These are phyloP conservation scores for Bruguiera gymnorhiza DNA, from an alignment of 345 rosid species.

Conservation along the genomic window DNA sequence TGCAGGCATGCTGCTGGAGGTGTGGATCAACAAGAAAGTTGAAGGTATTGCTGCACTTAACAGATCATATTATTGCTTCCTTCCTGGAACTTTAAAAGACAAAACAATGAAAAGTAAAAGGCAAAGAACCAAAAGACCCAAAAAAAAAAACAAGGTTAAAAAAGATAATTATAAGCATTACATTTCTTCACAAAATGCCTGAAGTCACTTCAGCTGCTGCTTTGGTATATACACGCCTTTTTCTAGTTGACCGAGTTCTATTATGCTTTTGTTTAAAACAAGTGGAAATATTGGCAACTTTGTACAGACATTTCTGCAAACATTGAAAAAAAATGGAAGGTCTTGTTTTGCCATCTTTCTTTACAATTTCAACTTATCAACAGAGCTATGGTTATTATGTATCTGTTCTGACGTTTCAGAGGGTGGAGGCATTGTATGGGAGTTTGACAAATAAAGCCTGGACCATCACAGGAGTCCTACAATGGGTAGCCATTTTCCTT, in stretches of 20 bases:
- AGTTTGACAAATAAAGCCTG: conserved; percentile 45
- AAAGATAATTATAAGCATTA: neutral
- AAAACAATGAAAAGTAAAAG: neutral
- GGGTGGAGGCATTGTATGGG: conserved; percentile 62
- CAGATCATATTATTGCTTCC: neutral
- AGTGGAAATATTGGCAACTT: neutral
- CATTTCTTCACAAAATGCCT: neutral
- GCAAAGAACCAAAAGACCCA: neutral
- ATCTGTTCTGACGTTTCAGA: conserved; percentile 32
- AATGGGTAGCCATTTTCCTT: too few relatives aligned
- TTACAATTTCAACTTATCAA: neutral
- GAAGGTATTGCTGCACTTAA: conserved; percentile 43
- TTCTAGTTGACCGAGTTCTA: neutral
- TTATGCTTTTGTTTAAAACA: neutral
- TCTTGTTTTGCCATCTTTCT: too few relatives aligned
- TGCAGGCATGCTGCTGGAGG: conserved; percentile 81
- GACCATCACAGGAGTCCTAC: neutral
- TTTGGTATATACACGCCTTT: neutral
- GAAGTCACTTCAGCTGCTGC: neutral
- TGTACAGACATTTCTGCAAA: neutral
- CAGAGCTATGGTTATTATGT: neutral
- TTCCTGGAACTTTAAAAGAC: neutral
- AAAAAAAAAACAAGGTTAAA: neutral
- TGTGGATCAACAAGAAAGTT: conserved; percentile 84
- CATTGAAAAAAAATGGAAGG: too few relatives aligned